Evolutionary conservation across 345 rosid species (phyloP), one percentile per base, ranked within the genome.

Genomic region (Litchi chinensis): DNA sequence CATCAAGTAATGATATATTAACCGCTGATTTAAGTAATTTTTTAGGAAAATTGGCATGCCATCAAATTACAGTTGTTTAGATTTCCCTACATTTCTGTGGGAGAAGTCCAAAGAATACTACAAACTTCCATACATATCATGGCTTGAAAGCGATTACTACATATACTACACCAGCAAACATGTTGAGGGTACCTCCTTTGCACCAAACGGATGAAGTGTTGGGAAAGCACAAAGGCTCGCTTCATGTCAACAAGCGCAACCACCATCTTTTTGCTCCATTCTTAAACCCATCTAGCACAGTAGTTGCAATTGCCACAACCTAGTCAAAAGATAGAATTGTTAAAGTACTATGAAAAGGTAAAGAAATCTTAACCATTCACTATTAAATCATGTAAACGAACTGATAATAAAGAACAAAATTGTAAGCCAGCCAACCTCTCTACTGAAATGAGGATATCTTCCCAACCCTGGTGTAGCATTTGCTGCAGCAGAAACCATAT

Each of bases 181-280:
- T 15, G 24, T 77, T 68, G 60, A 69, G 15, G 28, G 50, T 92
- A 92, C 97, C 97, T 84, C 68, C 97, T 87, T 77, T 92, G 97
- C 78, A 92, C 92, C 71, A 92, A 86, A 50, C 97, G 91, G 76
- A 92, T 92, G 80, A 92, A 92, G 77, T 92, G 97, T 79, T 92
- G 97, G 56, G 97, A 94, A 46, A 94, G 94, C 44, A 92, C 97
- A 86, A 92, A 92, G 26, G 84, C 94, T 64, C 97, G 91, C 82
- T 92, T 94, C 97, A 92, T 92, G 84, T 89, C 97, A 73, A 92
- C 97, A 65, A 92, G 85, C 5, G 97, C 94, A 73, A 89, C 84
- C 18, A 91, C 97, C 94, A 92, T 92, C 71, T 91, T 92, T 85
- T 92, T 16, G 94, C 93, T 87, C 89, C 94, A 80, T 37, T 88